Base-by-base conservation (phyloP, 2,329 filamentous ascomycete genomes). In the Septoria linicola region DNA sequence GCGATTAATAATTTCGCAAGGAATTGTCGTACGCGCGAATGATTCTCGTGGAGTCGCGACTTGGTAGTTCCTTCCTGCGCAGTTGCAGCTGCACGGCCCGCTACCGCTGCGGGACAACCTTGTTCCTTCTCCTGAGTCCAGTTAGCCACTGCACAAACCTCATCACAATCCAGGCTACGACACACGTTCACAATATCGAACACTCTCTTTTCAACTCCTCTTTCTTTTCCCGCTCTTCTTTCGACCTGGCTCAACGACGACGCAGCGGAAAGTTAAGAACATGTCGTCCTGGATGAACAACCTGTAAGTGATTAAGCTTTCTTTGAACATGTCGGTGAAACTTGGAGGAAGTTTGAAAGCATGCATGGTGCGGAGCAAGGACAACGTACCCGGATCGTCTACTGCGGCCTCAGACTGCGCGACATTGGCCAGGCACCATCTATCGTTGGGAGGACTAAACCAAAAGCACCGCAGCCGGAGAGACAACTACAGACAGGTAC, bases 281-380 rank as follows among this genome's bases (percentile, higher is more conserved):
- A 68, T 69, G 66, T 63, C 66, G 48, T 66, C 64, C 56, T 69
- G 66, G 66, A 68, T 69, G 65, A 69, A 67, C 63, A 68, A 67
- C 54, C 57, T 69, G 66, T 69, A 57, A 66, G 66, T 68, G 51
- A 44, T 47, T 57, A 57, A 49, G 45, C 51, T 58, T 59, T 58
- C 36, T 54, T 45, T 41, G 45, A 51, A 44, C 44, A 45, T 46
- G 51, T 54, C 51, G 55, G 55, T 55, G 55, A 55, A 53, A 54
- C 44, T 54, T 44, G 55, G 51, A 49, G 55, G 49, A 56, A 56
- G 51, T 49, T 56, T 51, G 57, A 50, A 46, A 50, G 49, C 54
- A 46, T 58, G 58, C 55, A 55, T 58, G 53, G 42, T 49, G 46
- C 44, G 54, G 50, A 50, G 32, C 54, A 42, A 53, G 41, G 31